Base-by-base conservation (phyloP, 495 filamentous ascomycete species). In the Bryoglossum gracile region DNA sequence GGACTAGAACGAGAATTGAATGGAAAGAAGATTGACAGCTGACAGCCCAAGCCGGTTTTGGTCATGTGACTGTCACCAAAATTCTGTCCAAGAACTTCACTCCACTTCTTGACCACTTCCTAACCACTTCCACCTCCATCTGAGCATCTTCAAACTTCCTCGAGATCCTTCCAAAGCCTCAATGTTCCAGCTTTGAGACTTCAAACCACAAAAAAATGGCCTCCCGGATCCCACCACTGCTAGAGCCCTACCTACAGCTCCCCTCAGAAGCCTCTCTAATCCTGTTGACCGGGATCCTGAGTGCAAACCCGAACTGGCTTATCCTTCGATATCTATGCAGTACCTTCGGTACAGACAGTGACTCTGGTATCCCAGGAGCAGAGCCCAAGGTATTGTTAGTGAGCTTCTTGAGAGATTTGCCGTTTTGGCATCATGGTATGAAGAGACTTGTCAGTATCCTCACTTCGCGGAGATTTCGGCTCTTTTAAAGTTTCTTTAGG, bases 291-390 rank as follows among this genome's bases (percentile, higher is more conserved):
- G 80, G 80, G 18, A 77, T 87, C 9, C 71, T 89, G 8, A 82
- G 80, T 30, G 81, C 83, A 13, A 79, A 75, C 28, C 74, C 82
- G 4, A 87, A 87, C 62, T 91, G 86, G 86, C 77, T 90, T 13
- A 63, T 84, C 11, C 55, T 83, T 14, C 73, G 83, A 26, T 81
- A 77, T 64, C 65, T 90, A 1, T 71, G 78, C 63, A 72, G 74
- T 16, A 68, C 77, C 0, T 71, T 78, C 63, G 72, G 74, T 16
- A 68, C 77, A 0, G 68, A 87, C 46, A 25, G 41, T 45, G 24
- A 23, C 47, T 35, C 36, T 41, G 30, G 45, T 46, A 1, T n/a
- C 11, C 28, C 13, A 0, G 51, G 56, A n/a, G 50, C 56, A 13
- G 55, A 51, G 3, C 37, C 46, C 10, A 62, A 71, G n/a, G 80